Evolutionary conservation across 768 basidiomycete genomes (phyloP), one percentile per base, ranked within the genome.

Genomic region (Porphyrellus cyaneotinctus): DNA sequence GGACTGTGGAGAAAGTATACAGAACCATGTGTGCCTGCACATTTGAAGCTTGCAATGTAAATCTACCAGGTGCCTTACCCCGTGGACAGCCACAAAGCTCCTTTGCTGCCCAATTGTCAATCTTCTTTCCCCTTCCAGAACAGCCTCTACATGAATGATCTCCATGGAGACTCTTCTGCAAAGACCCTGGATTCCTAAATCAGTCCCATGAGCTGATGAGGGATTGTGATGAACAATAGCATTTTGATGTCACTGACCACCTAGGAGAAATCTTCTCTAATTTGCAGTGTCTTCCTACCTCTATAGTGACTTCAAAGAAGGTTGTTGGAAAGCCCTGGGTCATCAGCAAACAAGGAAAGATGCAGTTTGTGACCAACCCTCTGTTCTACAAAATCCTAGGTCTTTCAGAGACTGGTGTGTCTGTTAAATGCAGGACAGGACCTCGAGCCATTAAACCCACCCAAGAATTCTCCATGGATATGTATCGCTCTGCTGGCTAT

Each of bases 21-120:
- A n/a, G 15, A 3, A 52, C 12, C 5, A 6, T 57, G 0, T 15
- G 20, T 15, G n/a, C 41, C 1, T 51, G 32, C 1, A 6, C 33
- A 1, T 57, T 58, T 3, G 23, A 58, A 13, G 50, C 57, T 6
- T 58, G 43, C 43, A 52, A 52, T 49, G 51, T 51, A 15, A 23
- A 45, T 30, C 4, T 50, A 2, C 41, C 32, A 18, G 49, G 49
- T 15, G 0, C 2, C 2, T 1, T 38, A 18, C 7, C 39, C 6
- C 17, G 4, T 49, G 49, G 39, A 9, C 31, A 11, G 2, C 49
- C 39, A 49, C 49, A 49, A 8, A n/a, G 10, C 0, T 17, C n/a
- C 2, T 49, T 42, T n/a, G 2, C 39, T 2, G 3, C 2, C 13
- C 4, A 39, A 15, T 8, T 8, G 2, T 9, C 38, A 11, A 24